phyloP scores from a whole-genome alignment of 441 rosid genomes.

The Dalechampia spathulata region DNA sequence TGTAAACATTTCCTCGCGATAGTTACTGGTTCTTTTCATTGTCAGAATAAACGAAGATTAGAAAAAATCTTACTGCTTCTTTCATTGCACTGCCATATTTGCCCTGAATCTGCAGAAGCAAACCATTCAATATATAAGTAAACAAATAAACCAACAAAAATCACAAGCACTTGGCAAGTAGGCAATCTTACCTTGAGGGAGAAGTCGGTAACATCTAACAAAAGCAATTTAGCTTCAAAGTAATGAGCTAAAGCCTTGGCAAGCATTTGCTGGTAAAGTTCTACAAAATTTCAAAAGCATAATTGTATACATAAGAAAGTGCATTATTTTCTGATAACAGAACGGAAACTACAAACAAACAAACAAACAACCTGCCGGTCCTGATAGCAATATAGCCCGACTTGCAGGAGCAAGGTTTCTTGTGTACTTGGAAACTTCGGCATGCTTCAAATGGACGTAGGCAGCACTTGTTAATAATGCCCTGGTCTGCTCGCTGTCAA shows the following conservation, averaged over 20 bases:
- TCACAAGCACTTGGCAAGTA: neutral
- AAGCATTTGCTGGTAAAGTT: conserved; percentile 91
- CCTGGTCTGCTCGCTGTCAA: conserved; percentile 75
- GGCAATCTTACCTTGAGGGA: conserved; percentile 52
- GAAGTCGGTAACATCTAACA: conserved; percentile 71
- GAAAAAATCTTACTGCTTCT: conserved; percentile 50
- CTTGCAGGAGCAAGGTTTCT: conserved; percentile 84
- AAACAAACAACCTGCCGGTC: conserved; percentile 67
- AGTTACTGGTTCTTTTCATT: no score
- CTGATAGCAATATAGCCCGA: conserved; percentile 76
- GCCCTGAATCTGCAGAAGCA: conserved; percentile 57
- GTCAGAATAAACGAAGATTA: neutral
- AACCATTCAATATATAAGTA: neutral
- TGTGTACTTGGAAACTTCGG: conserved; percentile 69
- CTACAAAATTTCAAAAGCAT: conserved; percentile 23
- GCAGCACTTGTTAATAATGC: conserved; percentile 81
- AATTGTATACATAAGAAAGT: no score
- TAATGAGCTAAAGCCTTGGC: conserved; percentile 88
- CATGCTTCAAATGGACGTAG: conserved; percentile 79
- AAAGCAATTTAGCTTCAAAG: conserved; percentile 84
- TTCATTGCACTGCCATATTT: conserved; percentile 58
- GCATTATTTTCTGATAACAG: neutral
- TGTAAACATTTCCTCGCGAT: no score
- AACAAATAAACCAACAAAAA: neutral
- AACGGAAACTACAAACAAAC: neutral